phyloP scores from a whole-genome alignment of 2,329 filamentous ascomycete species.

The Chaetomium olivaceum region DNA sequence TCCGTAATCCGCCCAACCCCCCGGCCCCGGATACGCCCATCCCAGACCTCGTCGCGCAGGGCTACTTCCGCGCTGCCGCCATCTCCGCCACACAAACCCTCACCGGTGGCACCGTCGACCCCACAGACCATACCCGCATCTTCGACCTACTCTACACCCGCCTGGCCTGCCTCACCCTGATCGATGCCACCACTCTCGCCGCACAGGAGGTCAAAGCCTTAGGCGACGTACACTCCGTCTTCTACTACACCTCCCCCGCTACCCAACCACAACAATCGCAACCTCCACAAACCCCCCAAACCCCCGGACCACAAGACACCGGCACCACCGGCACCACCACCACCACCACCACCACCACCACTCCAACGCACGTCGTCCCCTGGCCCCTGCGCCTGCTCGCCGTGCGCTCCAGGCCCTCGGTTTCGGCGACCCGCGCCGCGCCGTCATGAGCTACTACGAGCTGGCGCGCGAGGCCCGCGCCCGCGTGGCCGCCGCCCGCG shows the following conservation, averaged over 20 bases:
- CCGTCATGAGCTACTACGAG: constrained; percentile 89
- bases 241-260: constrained; percentile 48
- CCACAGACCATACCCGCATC: constrained; percentile 64
- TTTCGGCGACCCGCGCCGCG: constrained; percentile 78
- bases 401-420: constrained; percentile 80
- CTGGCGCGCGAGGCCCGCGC: constrained; percentile 75
- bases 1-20: constrained; percentile 67
- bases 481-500: constrained; percentile 52
- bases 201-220: constrained; percentile 66
- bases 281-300: not conserved
- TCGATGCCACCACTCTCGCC: constrained; percentile 69
- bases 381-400: constrained; percentile 84
- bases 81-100: constrained; percentile 65
- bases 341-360: not conserved
- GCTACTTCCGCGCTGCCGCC: constrained; percentile 80
- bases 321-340: not conserved
- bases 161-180: constrained; percentile 77
- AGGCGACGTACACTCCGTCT: constrained; percentile 60
- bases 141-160: constrained; percentile 79
- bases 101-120: constrained; percentile 45
- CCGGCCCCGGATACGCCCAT: constrained; percentile 66
- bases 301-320: not conserved
- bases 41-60: constrained; percentile 64
- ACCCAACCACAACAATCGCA: not conserved
- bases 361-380: constrained; percentile 66